Evolutionary conservation across 345 rosid genomes (phyloP), one percentile per base, ranked within the genome.

Genomic region (Citrus medica): DNA sequence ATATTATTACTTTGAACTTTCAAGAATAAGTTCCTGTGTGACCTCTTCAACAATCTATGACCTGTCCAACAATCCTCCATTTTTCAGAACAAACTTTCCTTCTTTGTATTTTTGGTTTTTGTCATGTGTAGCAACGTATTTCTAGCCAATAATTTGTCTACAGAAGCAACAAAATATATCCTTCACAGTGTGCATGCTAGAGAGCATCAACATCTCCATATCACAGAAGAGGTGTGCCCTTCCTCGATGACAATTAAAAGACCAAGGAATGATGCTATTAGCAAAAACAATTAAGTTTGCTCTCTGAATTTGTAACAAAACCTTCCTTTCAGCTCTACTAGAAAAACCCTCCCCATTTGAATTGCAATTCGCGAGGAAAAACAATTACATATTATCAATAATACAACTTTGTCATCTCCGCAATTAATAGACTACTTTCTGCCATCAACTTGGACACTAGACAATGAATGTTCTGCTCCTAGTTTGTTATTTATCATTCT

Each of bases 81-180:
- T 82, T 78, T 85, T 85, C 27, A 81, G 86, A 77, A 84, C 87
- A 75, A 82, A 82, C 63, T 87, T 84, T 35, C 87, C 89, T 83
- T 87, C 88, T 80, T 87, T 85, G 84, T 83, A 85, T 38, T 80
- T 85, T 28, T 87, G 87, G 77, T 32, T 64, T 76, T 82, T 74
- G 40, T 82, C 90, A 59, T 84, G 85, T 27, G 88, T 83, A 3
- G 77, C 65, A 24, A 87, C 74, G 59, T 87, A 87, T 82, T 84
- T 87, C 87, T 88, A 87, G 16, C 90, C 87, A 64, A 87, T 78
- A 40, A 83, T 82, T 75, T 84, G 88, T 71, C 87, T 84, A 71
- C 87, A 87, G 77, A 79, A 80, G 74, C 88, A 84, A 75, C 87
- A 85, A 78, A 66, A 79, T 71, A 87, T 59, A 30, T 85, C 90